Percentiles rank a stretch among this genome's conserved stretches.
Evolutionary conservation across 768 basidiomycete genomes (phyloP).

Genomic region (Leccinum longicurvipes): DNA sequence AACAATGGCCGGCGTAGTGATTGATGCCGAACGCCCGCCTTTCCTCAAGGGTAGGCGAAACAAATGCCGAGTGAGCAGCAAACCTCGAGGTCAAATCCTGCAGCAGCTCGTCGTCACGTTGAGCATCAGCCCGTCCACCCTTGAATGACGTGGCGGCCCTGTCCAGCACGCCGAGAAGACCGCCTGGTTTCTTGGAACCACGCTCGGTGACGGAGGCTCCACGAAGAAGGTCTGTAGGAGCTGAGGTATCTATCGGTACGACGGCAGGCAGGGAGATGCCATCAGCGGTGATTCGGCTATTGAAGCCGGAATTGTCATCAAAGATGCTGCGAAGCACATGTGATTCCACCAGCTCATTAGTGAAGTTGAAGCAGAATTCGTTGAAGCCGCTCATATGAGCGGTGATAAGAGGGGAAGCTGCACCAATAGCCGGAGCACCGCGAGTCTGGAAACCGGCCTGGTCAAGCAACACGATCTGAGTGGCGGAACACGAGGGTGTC

Average conservation of each 20-base stretch:
- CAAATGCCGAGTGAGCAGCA: constrained; percentile 50
- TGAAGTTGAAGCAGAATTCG: constrained; percentile 60
- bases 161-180: constrained; percentile 52
- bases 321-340: constrained; percentile 52
- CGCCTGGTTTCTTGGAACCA: constrained; percentile 51
- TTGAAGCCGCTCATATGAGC: constrained; percentile 57
- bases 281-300: constrained; percentile 45
- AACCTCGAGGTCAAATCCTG: constrained; percentile 48
- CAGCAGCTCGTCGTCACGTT: constrained; percentile 48
- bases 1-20: constrained; percentile 53
- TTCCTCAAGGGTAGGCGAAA: constrained; percentile 31
- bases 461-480: constrained; percentile 54
- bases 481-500: constrained; percentile 37
- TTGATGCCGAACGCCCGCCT: constrained; percentile 53
- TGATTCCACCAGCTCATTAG: constrained; percentile 57
- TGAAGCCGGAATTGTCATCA: constrained; percentile 46
- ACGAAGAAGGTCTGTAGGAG: constrained; percentile 56
- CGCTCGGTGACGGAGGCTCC: constrained; percentile 47
- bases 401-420: constrained; percentile 49
- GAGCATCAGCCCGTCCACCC: constrained; percentile 48
- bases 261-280: constrained; percentile 49
- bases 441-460: constrained; percentile 57
- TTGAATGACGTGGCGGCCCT: constrained; percentile 49
- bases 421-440: constrained; percentile 38
- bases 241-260: constrained; percentile 51